phyloP scores from a whole-genome alignment of 106 monocot species.

The Triglochin maritima region DNA sequence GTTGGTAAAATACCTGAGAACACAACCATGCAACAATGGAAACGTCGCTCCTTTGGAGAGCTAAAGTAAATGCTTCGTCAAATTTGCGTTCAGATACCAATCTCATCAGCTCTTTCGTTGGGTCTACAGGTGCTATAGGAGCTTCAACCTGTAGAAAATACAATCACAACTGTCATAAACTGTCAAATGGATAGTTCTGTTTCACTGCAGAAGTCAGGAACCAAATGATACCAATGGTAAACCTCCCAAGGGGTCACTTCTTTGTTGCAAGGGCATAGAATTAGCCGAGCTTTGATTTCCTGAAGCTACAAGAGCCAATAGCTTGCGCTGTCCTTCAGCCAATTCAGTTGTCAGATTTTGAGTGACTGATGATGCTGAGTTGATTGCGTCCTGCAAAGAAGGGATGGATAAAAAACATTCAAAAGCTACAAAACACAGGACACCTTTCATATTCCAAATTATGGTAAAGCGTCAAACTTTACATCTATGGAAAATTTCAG shows the following conservation, averaged over 20 bases:
- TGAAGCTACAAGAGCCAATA: constrained; percentile 45
- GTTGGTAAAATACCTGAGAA: constrained; percentile 39
- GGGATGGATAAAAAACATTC: background rate
- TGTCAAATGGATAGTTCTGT: background rate
- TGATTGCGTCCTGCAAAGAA: constrained; percentile 63
- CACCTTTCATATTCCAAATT: background rate
- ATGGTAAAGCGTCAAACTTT: too few relatives aligned
- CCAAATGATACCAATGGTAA: constrained; percentile 30
- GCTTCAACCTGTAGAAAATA: constrained; percentile 37
- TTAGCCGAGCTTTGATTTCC: constrained; percentile 43
- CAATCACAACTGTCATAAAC: background rate
- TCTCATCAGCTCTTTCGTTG: constrained; percentile 66
- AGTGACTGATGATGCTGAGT: constrained; percentile 78
- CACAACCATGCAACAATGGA: constrained; percentile 97
- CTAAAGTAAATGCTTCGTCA: constrained; percentile 84
- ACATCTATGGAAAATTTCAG: too few relatives aligned
- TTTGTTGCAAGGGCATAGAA: constrained; percentile 44
- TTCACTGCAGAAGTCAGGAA: background rate
- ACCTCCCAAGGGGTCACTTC: constrained; percentile 39
- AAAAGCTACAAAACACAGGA: background rate
- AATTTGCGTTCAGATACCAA: constrained; percentile 74
- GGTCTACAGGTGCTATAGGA: constrained; percentile 29
- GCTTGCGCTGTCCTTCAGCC: constrained; percentile 60
- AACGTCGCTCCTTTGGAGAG: constrained; percentile 93
- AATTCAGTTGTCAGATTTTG: constrained; percentile 60